These are phyloP conservation scores for Paramecium sexaurelia DNA, from an alignment of 73 alveolate genomes.

Conservation along the genomic window DNA sequence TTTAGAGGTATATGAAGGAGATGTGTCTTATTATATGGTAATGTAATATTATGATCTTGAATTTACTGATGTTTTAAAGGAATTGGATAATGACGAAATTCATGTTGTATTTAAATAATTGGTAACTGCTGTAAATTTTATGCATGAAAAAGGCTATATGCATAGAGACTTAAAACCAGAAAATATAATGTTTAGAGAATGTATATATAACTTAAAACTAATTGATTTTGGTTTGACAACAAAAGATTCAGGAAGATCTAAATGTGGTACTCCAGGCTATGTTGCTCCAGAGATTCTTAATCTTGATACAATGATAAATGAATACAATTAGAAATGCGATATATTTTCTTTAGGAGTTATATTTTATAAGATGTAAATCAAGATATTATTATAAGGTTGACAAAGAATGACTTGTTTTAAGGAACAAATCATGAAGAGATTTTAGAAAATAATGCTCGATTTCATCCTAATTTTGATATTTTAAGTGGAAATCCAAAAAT, in stretches of 20 bases:
- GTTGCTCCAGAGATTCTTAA: conserved; percentile 86
- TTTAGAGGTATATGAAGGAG: conserved; percentile 19
- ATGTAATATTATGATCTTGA: conserved; percentile 20
- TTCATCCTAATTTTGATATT: neutral
- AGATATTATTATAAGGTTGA: neutral
- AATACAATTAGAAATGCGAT: conserved; percentile 29
- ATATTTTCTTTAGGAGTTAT: conserved; percentile 31
- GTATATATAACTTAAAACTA: neutral
- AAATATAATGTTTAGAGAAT: conserved; percentile 4
- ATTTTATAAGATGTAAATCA: neutral
- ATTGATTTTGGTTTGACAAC: conserved; percentile 28
- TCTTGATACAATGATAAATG: neutral
- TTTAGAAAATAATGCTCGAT: neutral
- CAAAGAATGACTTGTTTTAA: neutral
- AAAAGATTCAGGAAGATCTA: conserved; percentile 1
- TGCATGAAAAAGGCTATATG: conserved; percentile 29
- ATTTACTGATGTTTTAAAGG: neutral
- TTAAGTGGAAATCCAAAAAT: neutral
- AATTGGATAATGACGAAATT: neutral
- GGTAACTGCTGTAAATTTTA: neutral
- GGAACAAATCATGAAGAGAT: conserved; percentile 29
- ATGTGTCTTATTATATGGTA: conserved; percentile 22
- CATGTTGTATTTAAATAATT: neutral
- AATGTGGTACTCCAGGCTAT: conserved; percentile 88
- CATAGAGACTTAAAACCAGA: conserved; percentile 61